phyloP scores from a whole-genome alignment of 192 early-diverging fungal genomes.

The Spinellus fusiger region DNA sequence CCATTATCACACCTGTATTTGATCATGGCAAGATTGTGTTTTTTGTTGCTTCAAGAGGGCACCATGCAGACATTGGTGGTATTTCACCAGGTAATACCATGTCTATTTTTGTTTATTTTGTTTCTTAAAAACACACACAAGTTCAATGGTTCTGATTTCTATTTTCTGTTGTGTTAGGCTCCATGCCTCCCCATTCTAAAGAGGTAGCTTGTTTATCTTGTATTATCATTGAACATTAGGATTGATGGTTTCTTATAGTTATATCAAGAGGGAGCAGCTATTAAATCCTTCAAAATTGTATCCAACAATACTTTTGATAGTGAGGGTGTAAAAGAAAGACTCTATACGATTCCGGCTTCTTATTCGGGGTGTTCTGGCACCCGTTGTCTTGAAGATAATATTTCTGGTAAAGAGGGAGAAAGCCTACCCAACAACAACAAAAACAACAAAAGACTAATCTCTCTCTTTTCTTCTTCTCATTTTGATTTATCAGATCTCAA shows the following conservation, averaged over 20 bases:
- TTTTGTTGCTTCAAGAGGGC: constrained; percentile 91
- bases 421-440: neutral
- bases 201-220: constrained; percentile 38
- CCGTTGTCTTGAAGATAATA: constrained; percentile 82
- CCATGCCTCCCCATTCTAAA: constrained; percentile 91
- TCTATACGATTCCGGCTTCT: constrained; percentile 77
- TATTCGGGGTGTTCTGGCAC: constrained; percentile 85
- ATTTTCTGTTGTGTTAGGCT: too few relatives aligned
- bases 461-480: neutral
- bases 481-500: constrained; percentile 61
- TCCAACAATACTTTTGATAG: constrained; percentile 75
- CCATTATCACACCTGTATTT: constrained; percentile 95
- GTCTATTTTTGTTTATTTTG: too few relatives aligned
- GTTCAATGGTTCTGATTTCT: too few relatives aligned
- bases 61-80: constrained; percentile 94
- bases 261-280: constrained; percentile 92
- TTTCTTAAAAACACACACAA: too few relatives aligned
- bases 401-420: constrained; percentile 44
- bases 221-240: neutral
- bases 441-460: neutral
- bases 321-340: constrained; percentile 64
- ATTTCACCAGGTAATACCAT: constrained; percentile 51
- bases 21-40: constrained; percentile 71
- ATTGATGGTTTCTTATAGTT: constrained; percentile 32
- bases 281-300: constrained; percentile 86